Percentiles rank a stretch among this genome's conserved stretches.
phyloP scores from a whole-genome alignment of 169 alveolate genomes.

The Eimeria brunetti region DNA sequence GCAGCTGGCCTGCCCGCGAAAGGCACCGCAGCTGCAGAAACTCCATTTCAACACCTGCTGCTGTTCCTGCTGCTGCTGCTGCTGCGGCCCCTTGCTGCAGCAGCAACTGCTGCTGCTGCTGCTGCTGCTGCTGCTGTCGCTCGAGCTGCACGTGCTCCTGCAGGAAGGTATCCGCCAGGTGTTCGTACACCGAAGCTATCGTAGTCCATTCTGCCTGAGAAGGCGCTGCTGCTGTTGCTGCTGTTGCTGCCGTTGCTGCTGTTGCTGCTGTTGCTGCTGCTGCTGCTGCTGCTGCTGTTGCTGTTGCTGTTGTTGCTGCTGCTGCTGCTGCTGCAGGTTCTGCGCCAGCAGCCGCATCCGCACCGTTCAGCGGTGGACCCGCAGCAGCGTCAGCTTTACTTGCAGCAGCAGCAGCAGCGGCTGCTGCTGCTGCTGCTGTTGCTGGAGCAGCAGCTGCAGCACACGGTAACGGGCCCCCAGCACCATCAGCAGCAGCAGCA shows the following conservation, averaged over 20 bases:
- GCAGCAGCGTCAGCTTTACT: too few species aligned
- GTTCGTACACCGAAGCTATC: slow-evolving; percentile 65
- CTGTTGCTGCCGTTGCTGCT: slow-evolving; percentile 3
- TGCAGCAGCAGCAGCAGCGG: too few species aligned
- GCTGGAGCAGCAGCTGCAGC: too few species aligned
- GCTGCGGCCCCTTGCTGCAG: slow-evolving; percentile 7
- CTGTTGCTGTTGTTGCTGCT: background rate
- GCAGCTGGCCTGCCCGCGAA: slow-evolving; percentile 64
- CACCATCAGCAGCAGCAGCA: background rate
- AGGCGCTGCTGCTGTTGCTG: background rate
- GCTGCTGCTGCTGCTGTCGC: slow-evolving; percentile 24
- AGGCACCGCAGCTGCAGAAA: slow-evolving; percentile 33
- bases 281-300: background rate
- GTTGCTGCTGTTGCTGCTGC: slow-evolving; percentile 25
- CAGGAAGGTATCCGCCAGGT: slow-evolving; percentile 58
- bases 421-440: too few species aligned
- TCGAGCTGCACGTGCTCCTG: slow-evolving; percentile 36
- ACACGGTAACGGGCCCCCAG: too few species aligned
- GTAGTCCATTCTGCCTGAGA: slow-evolving; percentile 27
- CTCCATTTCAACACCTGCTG: slow-evolving; percentile 20
- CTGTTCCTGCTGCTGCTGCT: slow-evolving; percentile 54
- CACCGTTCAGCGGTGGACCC: too few species aligned
- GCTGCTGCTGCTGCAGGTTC: too few species aligned
- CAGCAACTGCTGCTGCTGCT: slow-evolving; percentile 54
- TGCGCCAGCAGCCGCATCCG: too few species aligned